A percentile compares a stretch with the other conserved stretches of the same genome.
Evolutionary conservation across 495 filamentous ascomycete genomes (phyloP).

Genomic region (Sporormia fimetaria): DNA sequence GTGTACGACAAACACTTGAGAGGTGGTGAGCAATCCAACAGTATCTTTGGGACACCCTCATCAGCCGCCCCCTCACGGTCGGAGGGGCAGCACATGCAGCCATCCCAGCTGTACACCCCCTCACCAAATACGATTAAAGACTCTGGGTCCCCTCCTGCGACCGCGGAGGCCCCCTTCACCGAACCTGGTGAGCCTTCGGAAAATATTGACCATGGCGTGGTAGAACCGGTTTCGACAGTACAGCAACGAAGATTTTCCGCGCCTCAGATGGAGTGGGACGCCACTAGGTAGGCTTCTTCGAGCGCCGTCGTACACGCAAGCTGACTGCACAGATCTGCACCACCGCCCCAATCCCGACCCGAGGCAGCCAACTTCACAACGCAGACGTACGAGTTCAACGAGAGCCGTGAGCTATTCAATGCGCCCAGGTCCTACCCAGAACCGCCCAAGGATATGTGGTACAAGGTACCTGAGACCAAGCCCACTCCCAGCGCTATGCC

Average conservation of each 20-base stretch:
- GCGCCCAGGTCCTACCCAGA: slow-evolving; percentile 66
- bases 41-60: too few species aligned
- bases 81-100: slow-evolving; percentile 29
- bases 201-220: slow-evolving; percentile 32
- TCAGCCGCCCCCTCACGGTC: neutral
- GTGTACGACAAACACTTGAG: slow-evolving; percentile 80
- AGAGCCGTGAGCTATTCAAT: slow-evolving; percentile 56
- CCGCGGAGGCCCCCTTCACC: slow-evolving; percentile 33
- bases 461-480: slow-evolving; percentile 56
- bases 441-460: slow-evolving; percentile 76
- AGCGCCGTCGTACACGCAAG: neutral
- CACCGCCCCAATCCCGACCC: slow-evolving; percentile 59
- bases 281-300: slow-evolving; percentile 40
- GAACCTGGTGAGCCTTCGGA: slow-evolving; percentile 31
- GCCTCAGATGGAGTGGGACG: slow-evolving; percentile 55
- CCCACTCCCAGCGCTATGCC: slow-evolving; percentile 43
- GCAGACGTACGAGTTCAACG: slow-evolving; percentile 65
- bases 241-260: slow-evolving; percentile 39
- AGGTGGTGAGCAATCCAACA: too few species aligned
- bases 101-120: slow-evolving; percentile 10
- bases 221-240: slow-evolving; percentile 34
- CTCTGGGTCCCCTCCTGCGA: slow-evolving; percentile 17
- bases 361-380: slow-evolving; percentile 68
- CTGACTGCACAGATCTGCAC: slow-evolving; percentile 53
- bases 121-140: slow-evolving; percentile 7